Base-by-base conservation (phyloP, 2,329 filamentous ascomycete genomes). In the Diaporthe sp. region DNA sequence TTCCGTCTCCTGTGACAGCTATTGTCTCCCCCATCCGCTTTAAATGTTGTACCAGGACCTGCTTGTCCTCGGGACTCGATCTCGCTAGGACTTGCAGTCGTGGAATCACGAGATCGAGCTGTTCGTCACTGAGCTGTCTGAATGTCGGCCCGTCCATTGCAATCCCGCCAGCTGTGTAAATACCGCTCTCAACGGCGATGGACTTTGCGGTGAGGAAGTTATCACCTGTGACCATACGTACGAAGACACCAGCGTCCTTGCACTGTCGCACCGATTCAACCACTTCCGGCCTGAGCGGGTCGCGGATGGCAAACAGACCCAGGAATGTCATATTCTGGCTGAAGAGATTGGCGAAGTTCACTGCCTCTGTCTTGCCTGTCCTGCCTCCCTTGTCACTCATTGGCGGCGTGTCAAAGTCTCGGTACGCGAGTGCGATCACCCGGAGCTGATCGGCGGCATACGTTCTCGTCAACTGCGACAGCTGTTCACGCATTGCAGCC, bases 141-240 rank as follows among this genome's bases (percentile, higher is more conserved):
- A 92, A 92, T 59, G 86, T 86, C 19, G 88, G 89, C 0, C 89
- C 90, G 83, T 92, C 89, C 89, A 92, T 91, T 42, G 90, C 87
- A 59, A 90, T 80, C 6, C 88, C 88, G 49, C 86, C 86, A 2
- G 77, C 73, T 28, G 82, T 82, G 42, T 80, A 83, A 46, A 93
- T 92, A 58, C 92, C 92, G 17, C 55, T 49, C 46, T 73, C 71
- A 19, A 25, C 79, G 91, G 92, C 91, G 78, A 93, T 93, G 3
- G 92, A 91, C 67, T 88, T 89, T 22, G 92, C 92, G 42, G 92
- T 93, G 39, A 88, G 85, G 77, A 93, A 83, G 78, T 93, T 93
- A 82, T 93, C 92, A 78, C 90, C 91, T 51, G 92, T 93, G 72
- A 93, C 91, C 92, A 93, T 93, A 78, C 92, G 91, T 68, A 92